phyloP scores from a whole-genome alignment of 1,284 basidiomycete genomes.

The Tetrapyrgos nigripes region DNA sequence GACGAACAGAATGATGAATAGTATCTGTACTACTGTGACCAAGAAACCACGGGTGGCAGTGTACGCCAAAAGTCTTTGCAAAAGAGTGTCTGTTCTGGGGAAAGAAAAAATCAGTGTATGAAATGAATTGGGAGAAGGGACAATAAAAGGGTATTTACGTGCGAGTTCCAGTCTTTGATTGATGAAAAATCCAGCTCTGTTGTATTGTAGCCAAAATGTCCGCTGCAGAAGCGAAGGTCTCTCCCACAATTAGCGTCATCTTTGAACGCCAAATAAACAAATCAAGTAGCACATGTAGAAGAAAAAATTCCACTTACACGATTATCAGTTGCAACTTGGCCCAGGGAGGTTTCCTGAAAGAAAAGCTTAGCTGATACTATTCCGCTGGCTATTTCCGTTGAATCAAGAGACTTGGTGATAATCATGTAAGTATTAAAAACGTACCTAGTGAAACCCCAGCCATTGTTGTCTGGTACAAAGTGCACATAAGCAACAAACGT shows the following conservation, averaged over 20 bases:
- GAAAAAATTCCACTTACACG: background rate
- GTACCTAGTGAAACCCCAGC: too few relatives aligned
- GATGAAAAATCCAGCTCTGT: background rate
- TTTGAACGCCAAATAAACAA: too few relatives aligned
- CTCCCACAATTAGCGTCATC: too few relatives aligned
- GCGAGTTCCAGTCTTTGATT: background rate
- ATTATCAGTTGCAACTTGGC: background rate
- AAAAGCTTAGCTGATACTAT: background rate
- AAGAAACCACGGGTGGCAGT: conserved; percentile 7
- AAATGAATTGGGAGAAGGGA: background rate
- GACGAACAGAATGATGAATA: conserved; percentile 1
- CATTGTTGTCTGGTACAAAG: background rate
- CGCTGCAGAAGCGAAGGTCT: background rate
- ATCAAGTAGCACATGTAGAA: too few relatives aligned
- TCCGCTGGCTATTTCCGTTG: background rate
- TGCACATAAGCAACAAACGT: background rate
- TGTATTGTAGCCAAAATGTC: background rate
- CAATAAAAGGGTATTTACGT: too few relatives aligned
- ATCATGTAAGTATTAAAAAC: too few relatives aligned
- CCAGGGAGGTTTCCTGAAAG: background rate
- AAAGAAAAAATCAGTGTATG: background rate
- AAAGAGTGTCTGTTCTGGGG: conserved; percentile 3
- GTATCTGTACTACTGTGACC: conserved; percentile 2
- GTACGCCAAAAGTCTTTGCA: background rate
- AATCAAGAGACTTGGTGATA: background rate